phyloP scores from a whole-genome alignment of 768 basidiomycete species.

The Peribolospora kevripleyi region DNA sequence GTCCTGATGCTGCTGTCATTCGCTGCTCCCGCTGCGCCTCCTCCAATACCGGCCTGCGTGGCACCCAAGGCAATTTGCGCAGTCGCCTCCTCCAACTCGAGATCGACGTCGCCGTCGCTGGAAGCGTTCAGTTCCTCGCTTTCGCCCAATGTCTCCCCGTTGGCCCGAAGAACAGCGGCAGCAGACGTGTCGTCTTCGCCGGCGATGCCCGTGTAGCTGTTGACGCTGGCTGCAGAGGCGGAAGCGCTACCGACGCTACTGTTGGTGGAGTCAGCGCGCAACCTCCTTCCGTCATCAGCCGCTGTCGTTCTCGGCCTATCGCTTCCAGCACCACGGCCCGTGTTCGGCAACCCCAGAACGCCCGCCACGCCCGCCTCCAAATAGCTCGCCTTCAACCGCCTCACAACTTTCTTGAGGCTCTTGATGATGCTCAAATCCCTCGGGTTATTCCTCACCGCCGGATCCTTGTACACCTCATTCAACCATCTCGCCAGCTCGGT shows the following conservation, averaged over 20 bases:
- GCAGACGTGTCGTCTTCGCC: neutral
- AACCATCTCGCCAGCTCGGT: conserved; percentile 51
- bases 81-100: conserved; percentile 4
- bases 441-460: conserved; percentile 30
- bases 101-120: conserved; percentile 13
- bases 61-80: neutral
- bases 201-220: neutral
- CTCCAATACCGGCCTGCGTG: no score
- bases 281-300: neutral
- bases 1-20: no score
- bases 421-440: conserved; percentile 57
- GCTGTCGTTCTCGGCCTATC: neutral
- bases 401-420: conserved; percentile 56
- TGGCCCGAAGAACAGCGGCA: neutral
- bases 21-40: no score
- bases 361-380: conserved; percentile 2
- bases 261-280: no score
- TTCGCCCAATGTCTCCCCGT: no score
- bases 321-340: neutral
- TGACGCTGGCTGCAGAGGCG: neutral
- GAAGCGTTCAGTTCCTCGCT: neutral
- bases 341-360: neutral
- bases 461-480: conserved; percentile 48
- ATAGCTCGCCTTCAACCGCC: conserved; percentile 37
- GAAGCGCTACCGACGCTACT: no score